Percentiles rank a stretch among this genome's conserved stretches.
These are phyloP conservation scores for Lichtheimia ramosa DNA, from an alignment of 371 early-diverging fungal species.

Conservation along the genomic window DNA sequence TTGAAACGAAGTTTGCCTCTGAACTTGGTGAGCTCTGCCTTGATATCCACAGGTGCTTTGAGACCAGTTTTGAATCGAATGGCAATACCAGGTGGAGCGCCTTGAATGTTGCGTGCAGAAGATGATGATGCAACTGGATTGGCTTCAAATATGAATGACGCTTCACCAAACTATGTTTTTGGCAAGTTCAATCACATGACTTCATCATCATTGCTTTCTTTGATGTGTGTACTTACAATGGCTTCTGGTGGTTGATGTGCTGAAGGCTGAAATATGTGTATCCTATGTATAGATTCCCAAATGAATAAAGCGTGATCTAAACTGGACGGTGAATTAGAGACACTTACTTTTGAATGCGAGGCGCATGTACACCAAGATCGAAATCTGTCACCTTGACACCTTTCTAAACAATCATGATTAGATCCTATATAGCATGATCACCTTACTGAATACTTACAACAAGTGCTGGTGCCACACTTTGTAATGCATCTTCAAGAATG, in stretches of 20 bases:
- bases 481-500: slow-evolving; percentile 24
- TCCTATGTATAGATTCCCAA: slow-evolving; percentile 15
- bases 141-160: slow-evolving; percentile 25
- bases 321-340: not conserved
- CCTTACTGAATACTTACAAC: slow-evolving; percentile 16
- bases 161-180: slow-evolving; percentile 30
- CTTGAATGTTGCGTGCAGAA: not conserved
- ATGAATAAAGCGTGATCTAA: too few species aligned
- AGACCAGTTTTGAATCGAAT: slow-evolving; percentile 38
- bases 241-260: slow-evolving; percentile 25
- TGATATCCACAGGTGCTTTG: slow-evolving; percentile 31
- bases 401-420: slow-evolving; percentile 11
- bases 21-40: slow-evolving; percentile 26
- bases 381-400: slow-evolving; percentile 29
- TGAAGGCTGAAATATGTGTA: slow-evolving; percentile 21
- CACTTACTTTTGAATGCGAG: slow-evolving; percentile 19
- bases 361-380: slow-evolving; percentile 33
- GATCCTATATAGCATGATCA: not conserved
- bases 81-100: slow-evolving; percentile 28
- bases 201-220: too few species aligned
- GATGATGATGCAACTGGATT: slow-evolving; percentile 12
- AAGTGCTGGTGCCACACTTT: slow-evolving; percentile 18
- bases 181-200: not conserved
- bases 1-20: slow-evolving; percentile 34
- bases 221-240: slow-evolving; percentile 9